Conservation (phyloP, 1,284 basidiomycete genomes). For the Heterobasidion irregulare region DNA sequence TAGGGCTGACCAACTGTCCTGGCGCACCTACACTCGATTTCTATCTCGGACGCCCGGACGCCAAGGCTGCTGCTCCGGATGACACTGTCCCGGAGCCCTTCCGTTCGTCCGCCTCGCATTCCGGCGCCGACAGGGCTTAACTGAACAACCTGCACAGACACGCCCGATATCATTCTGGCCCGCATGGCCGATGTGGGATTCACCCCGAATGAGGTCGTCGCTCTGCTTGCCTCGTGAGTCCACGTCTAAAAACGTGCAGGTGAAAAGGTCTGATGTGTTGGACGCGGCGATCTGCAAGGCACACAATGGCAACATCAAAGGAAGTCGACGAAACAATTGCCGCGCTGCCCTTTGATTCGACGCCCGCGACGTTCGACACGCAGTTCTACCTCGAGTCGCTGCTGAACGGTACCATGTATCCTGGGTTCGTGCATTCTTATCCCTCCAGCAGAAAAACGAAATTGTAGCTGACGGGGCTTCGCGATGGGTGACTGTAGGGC, state of each 20-base stretch:
- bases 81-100: constrained; percentile 21
- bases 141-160: constrained; percentile 10
- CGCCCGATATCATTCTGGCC: constrained; percentile 18
- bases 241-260: neutral
- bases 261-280: no score
- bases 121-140: neutral
- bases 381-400: constrained; percentile 31
- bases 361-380: constrained; percentile 25
- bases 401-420: constrained; percentile 3
- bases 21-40: constrained; percentile 18
- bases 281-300: constrained; percentile 4
- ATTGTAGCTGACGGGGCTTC: neutral
- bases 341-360: constrained; percentile 22
- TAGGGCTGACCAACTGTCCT: constrained; percentile 18
- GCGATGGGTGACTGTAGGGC: neutral
- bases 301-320: constrained; percentile 18
- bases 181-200: constrained; percentile 21
- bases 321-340: constrained; percentile 16
- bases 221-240: constrained; percentile 20
- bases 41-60: constrained; percentile 13
- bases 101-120: constrained; percentile 7
- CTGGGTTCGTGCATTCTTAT: neutral
- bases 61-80: constrained; percentile 15
- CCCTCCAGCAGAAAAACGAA: neutral
- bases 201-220: constrained; percentile 20